Evolutionary conservation across 2,329 filamentous ascomycete genomes (phyloP).

Genomic region (Lachnellula hyalina): DNA sequence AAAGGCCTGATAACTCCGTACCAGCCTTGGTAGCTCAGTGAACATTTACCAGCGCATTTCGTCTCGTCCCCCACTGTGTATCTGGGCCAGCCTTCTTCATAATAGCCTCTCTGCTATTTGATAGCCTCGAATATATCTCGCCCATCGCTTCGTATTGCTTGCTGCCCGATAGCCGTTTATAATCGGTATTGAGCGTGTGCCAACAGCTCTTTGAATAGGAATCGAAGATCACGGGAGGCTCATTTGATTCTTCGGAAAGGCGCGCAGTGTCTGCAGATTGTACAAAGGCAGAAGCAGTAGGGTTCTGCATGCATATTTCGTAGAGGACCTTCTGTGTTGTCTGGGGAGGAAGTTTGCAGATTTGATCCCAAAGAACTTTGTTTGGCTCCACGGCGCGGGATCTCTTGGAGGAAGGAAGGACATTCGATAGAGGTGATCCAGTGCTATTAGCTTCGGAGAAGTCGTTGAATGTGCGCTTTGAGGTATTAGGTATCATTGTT

Average conservation of each 20-base stretch:
- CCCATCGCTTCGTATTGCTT: slow-evolving; percentile 6
- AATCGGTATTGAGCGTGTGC: slow-evolving; percentile 11
- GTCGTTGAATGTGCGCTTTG: slow-evolving; percentile 2
- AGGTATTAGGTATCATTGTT: not conserved
- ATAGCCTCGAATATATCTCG: not conserved
- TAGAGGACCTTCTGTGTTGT: slow-evolving; percentile 3
- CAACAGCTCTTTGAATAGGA: slow-evolving; percentile 10
- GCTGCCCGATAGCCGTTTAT: slow-evolving; percentile 4
- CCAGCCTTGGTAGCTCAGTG: not conserved
- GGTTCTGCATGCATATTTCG: slow-evolving; percentile 7
- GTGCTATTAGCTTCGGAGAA: not conserved
- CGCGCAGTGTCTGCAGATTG: not conserved
- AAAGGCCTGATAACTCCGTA: too few species aligned
- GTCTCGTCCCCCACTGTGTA: slow-evolving; percentile 8
- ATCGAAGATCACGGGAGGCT: slow-evolving; percentile 8
- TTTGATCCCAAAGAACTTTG: slow-evolving; percentile 5
- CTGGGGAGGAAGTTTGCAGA: slow-evolving; percentile 1
- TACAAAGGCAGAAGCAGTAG: not conserved
- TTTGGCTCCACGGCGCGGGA: slow-evolving; percentile 9
- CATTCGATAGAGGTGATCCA: not conserved
- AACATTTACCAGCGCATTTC: slow-evolving; percentile 7
- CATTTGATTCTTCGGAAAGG: slow-evolving; percentile 1
- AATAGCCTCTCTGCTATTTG: not conserved
- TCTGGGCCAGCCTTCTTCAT: slow-evolving; percentile 7
- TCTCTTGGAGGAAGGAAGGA: slow-evolving; percentile 4